Percentiles rank a stretch among this genome's conserved stretches.
Evolutionary conservation across 257 asterid species (phyloP).

Genomic region (Nicotiana otophora): DNA sequence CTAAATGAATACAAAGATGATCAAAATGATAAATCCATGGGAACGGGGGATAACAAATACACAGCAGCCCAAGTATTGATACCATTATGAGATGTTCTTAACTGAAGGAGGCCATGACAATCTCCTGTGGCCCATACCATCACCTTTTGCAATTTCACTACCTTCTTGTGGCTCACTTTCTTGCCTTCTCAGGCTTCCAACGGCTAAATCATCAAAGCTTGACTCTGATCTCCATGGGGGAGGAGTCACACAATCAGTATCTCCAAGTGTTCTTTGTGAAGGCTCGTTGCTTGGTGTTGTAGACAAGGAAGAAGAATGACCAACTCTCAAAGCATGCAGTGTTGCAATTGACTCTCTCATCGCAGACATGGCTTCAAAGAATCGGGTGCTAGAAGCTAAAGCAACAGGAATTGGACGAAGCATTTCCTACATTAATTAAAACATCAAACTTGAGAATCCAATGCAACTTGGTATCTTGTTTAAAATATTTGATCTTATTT

Average conservation of each 20-base stretch:
- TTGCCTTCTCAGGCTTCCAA: conserved; percentile 33
- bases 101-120: conserved; percentile 69
- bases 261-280: conserved; percentile 33
- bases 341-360: conserved; percentile 89
- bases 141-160: conserved; percentile 21
- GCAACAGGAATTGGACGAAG: conserved; percentile 98
- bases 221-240: conserved; percentile 73
- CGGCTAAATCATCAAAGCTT: conserved; percentile 53
- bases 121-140: conserved; percentile 45
- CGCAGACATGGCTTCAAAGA: conserved; percentile 96
- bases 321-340: conserved; percentile 79
- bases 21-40: not conserved
- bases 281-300: conserved; percentile 14
- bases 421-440: conserved; percentile 58
- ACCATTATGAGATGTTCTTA: conserved; percentile 18
- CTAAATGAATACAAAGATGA: not conserved
- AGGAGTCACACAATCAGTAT: conserved; percentile 69
- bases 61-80: not conserved
- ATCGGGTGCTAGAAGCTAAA: conserved; percentile 91
- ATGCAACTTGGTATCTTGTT: not conserved
- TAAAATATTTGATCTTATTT: not conserved
- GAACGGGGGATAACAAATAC: not conserved
- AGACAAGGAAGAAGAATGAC: conserved; percentile 42
- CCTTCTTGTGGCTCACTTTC: conserved; percentile 34
- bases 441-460: not conserved